Evolutionary conservation across 352 stramenopile genomes (phyloP), one percentile per base, ranked within the genome.

Genomic region (Pythium aristosporum): DNA sequence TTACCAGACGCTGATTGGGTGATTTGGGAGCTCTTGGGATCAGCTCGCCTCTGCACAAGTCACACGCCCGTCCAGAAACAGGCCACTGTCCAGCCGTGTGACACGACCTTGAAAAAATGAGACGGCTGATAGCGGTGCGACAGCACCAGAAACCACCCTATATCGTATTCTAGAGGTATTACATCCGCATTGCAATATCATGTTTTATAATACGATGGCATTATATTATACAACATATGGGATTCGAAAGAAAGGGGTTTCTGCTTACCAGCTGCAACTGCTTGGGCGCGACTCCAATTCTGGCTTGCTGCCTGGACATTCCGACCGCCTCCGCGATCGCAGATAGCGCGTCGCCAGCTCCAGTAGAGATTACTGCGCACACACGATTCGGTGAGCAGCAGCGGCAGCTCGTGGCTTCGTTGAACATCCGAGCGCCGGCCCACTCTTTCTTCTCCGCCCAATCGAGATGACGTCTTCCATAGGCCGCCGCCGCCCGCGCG

Each of bases 111-210:
- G 25, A 30, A 30, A 21, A 21, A 23, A 36, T 48, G 36, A 48
- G 52, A 59, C 37, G 52, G 52, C 52, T 59, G 52, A 59, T 59
- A 21, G 41, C 30, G 2, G 23, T 54, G 32, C 18, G 51, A 47
- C 32, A 56, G 28, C 28, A 25, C n/a, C 30, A n/a, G 10, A 18
- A 42, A 56, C 39, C 28, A 25, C 32, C 30, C 5, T 10, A 18
- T 56, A 56, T 44, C 3, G 1, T 30, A 32, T 43, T 30, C 16
- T 23, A 8, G 7, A 56, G 49, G 30, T 34, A 30, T 8, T 47
- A n/a, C 5, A 47, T 47, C 9, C 11, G 12, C 36, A 9, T 46
- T 46, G 5, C 6, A 21, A 46, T 46, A 50, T 50, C 23, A 37
- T 25, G 15, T 8, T 42, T 55, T 52, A 18, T 16, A 25, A 39